phyloP scores from a whole-genome alignment of 176 grass and related monocot species.

The Ampelocalamus luodianensis region DNA sequence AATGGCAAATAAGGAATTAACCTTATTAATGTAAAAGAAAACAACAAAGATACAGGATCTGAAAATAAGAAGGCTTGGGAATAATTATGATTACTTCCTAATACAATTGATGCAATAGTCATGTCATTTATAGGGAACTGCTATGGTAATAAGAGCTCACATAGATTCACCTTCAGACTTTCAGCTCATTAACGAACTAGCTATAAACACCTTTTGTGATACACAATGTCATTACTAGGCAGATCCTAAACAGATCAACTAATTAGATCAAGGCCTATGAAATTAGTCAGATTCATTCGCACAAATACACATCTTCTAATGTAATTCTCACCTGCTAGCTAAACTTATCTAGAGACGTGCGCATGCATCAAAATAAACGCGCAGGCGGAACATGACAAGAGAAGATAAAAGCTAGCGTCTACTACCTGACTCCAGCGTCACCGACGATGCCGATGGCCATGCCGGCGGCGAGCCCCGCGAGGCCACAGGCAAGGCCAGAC shows the following conservation, averaged over 20 bases:
- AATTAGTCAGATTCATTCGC: neutral
- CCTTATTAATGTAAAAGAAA: neutral
- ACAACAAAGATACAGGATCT: neutral
- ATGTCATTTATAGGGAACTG: neutral
- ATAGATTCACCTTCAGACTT: neutral
- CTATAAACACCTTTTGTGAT: neutral
- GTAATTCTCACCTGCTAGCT: neutral
- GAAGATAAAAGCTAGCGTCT: slow-evolving; percentile 1
- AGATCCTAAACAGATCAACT: neutral
- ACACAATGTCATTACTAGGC: neutral
- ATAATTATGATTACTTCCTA: neutral
- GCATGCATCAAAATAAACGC: neutral
- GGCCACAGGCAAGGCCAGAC: slow-evolving; percentile 66
- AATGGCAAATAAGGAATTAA: too few relatives aligned
- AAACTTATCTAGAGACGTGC: neutral
- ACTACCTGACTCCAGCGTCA: slow-evolving; percentile 70
- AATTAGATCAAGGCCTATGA: neutral
- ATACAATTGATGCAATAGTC: neutral
- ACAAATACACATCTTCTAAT: neutral
- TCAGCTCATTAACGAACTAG: slow-evolving; percentile 20
- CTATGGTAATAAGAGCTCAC: neutral
- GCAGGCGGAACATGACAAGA: neutral
- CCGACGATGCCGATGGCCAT: slow-evolving; percentile 79
- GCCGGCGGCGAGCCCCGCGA: slow-evolving; percentile 62
- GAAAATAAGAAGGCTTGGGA: neutral